Evolutionary conservation across 2,329 filamentous ascomycete species (phyloP), one percentile per base, ranked within the genome.

Genomic region (Cladophialophora immunda): DNA sequence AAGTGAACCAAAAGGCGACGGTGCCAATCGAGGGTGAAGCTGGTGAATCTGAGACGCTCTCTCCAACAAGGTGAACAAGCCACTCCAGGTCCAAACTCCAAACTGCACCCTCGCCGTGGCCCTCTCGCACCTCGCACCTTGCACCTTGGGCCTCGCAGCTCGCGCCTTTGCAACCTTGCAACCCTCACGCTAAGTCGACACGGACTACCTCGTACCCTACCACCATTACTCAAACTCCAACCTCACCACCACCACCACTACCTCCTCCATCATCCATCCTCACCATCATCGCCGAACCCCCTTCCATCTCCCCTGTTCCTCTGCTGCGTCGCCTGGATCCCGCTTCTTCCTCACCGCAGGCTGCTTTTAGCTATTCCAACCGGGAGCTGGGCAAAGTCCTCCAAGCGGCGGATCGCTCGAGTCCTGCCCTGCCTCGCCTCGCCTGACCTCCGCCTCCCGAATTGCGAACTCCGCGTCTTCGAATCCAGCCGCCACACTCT

Each of bases 401-500:
- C 45, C 45, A 9, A 45, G 54, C 53, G 62, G 47, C 50, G 41
- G 60, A 65, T n/a, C 66, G 52, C 32, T 62, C 52, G 56, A 32
- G 25, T 57, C 45, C 55, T 45, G 34, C 60, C 53, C 60, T 45
- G 27, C 47, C 50, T 65, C 32, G 68, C 66, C 60, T 67, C 58
- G 55, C 65, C 64, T 47, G 22, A 58, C 53, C 64, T 69, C 62
- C 65, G 61, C 65, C 64, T 67, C 67, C 58, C 57, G 57, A 64
- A 55, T 32, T 59, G 36, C 45, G 38, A 65, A 67, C 54, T 62
- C 64, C 65, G 61, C 65, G 64, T 61, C 57, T 52, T 67, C 64
- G 58, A 67, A 32, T 69, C 64, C 36, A 60, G 62, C 65, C 61
- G 54, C 67, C 61, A 69, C 68, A 57, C 59, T 69, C 65, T 54